Evolutionary conservation across 257 asterid species (phyloP).

Genomic region (Avicennia marina): DNA sequence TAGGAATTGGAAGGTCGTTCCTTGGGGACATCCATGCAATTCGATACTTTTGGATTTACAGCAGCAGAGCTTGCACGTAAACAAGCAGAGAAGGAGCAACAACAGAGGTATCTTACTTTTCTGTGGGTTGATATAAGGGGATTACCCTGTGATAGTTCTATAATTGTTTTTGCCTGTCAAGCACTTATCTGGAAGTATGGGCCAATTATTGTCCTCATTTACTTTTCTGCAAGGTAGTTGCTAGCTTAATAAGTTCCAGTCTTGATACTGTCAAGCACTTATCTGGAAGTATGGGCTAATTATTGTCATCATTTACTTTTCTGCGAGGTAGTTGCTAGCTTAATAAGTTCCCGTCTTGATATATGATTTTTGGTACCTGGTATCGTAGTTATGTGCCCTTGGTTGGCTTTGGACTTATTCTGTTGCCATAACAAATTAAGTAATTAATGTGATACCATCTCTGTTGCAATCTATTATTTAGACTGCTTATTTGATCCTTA

Average conservation of each 20-base stretch:
- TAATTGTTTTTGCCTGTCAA: not conserved
- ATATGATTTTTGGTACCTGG: too few species aligned
- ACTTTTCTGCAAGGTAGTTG: not conserved
- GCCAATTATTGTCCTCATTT: not conserved
- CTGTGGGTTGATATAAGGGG: slow-evolving; percentile 3
- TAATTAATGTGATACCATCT: not conserved
- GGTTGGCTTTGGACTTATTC: too few species aligned
- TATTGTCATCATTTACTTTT: not conserved
- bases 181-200: slow-evolving; percentile 8
- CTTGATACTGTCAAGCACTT: slow-evolving; percentile 1
- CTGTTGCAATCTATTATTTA: not conserved
- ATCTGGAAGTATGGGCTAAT: slow-evolving; percentile 4
- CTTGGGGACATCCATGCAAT: slow-evolving; percentile 70
- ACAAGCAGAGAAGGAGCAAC: slow-evolving; percentile 83
- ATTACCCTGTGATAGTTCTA: not conserved
- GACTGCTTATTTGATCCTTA: not conserved
- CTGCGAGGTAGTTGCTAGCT: not conserved
- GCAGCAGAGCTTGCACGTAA: slow-evolving; percentile 84
- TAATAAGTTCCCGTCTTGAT: not conserved
- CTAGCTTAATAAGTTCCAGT: not conserved
- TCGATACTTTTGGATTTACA: slow-evolving; percentile 93
- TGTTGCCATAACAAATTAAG: not conserved
- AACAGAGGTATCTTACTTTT: slow-evolving; percentile 49
- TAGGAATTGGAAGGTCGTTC: slow-evolving; percentile 85
- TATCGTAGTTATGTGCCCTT: too few species aligned